A percentile compares a stretch with the other conserved stretches of the same genome.
Conservation (phyloP, 2,329 filamentous ascomycete species). For the Alternaria arbusti region DNA sequence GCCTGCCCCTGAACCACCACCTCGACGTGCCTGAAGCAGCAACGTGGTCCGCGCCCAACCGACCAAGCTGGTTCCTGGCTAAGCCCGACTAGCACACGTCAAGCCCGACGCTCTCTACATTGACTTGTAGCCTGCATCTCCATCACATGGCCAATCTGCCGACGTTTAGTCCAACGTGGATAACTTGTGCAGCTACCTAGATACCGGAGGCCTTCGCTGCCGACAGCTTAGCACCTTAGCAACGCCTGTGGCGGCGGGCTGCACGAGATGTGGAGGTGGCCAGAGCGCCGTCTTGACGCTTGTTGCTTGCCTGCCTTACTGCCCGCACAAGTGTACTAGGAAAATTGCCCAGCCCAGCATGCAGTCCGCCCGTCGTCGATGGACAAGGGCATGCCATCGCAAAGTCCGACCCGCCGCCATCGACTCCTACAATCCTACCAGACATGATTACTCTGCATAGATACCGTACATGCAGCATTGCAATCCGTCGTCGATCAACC, state of each 20-base stretch:
- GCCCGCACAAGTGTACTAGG: not conserved
- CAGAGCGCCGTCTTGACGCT: not conserved
- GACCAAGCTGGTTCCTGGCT: constrained; percentile 18
- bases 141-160: not conserved
- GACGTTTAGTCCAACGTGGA: not conserved
- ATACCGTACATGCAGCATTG: not conserved
- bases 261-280: not conserved
- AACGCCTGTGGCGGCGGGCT: not conserved
- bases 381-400: not conserved
- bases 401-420: not conserved
- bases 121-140: not conserved
- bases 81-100: constrained; percentile 8
- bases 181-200: too few species aligned
- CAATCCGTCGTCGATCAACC: not conserved
- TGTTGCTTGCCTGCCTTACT: not conserved
- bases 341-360: not conserved
- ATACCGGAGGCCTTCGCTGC: not conserved
- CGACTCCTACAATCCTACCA: not conserved
- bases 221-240: not conserved
- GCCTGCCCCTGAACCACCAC: constrained; percentile 11
- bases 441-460: not conserved
- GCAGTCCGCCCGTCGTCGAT: not conserved
- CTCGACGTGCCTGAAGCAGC: constrained; percentile 9
- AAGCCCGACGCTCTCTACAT: not conserved
- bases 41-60: constrained; percentile 6